Base-by-base conservation (phyloP, 1,284 basidiomycete species). In the Calocybe gambosa region DNA sequence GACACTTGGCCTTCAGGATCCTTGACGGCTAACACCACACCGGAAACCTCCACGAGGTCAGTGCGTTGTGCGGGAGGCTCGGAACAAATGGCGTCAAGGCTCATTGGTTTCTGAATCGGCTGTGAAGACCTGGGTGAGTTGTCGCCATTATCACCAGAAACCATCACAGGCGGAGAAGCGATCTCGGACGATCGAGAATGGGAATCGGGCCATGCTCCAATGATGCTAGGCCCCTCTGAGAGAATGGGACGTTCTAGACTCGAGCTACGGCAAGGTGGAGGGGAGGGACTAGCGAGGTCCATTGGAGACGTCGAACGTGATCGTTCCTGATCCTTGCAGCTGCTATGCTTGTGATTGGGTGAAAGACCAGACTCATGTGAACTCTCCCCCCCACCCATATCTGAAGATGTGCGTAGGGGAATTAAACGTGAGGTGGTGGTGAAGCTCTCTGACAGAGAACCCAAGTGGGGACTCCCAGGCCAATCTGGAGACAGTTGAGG, bases 221-320 rank as follows among this genome's bases (percentile, higher is more conserved):
- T 52, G 13, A 61, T 39, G 29, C 44, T 51, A 35, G 57, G 53
- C 21, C 58, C 47, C 45, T 54, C 39, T 12, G 12, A 43, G 38
- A n/a, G n/a, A n/a, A 55, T 49, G 25, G 60, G 52, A 16, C 46
- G 19, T 20, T 49, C 45, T 6, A 37, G 25, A n/a, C 42, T 55
- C 47, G 18, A 62, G 55, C 37, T 51, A 10, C 51, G 47, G 38
- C 47, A 31, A 39, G 55, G 42, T 21, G 31, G 49, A 42, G 39
- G 58, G 16, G 63, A 62, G 23, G 65, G 67, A 20, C 69, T 73
- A 5, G 66, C 65, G 2, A 77, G 62, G 28, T 75, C 72, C 69
- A 78, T 77, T 0, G 75, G 72, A 5, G 75, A 75, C 39, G 61
- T 63, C 15, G 71, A 73, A 42, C 62, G 43, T 3, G 44, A 44